A percentile compares a stretch with the other conserved stretches of the same genome.
phyloP scores from a whole-genome alignment of 2,329 filamentous ascomycete genomes.

The Karstenula rhodostoma region DNA sequence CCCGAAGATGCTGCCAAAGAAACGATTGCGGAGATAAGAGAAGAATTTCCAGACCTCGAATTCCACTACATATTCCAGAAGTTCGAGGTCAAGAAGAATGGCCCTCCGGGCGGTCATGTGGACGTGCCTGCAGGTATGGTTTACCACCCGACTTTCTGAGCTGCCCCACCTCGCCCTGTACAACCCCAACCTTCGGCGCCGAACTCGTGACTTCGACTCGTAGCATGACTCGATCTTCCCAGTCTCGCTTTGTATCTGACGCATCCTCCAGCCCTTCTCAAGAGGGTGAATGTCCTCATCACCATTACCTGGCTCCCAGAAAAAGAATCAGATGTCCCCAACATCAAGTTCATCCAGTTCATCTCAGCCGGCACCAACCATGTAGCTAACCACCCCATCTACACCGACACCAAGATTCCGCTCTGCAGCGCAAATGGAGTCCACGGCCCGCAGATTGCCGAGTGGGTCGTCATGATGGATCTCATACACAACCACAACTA shows the following conservation, averaged over 20 bases:
- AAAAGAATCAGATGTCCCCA: conserved; percentile 44
- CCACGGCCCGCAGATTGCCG: conserved; percentile 70
- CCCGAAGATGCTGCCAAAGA: conserved; percentile 37
- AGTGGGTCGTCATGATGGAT: conserved; percentile 72
- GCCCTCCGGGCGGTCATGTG: conserved; percentile 40
- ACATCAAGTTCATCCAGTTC: conserved; percentile 62
- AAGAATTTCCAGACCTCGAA: conserved; percentile 43
- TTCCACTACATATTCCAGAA: conserved; percentile 38
- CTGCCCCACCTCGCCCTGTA: neutral
- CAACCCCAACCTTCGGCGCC: neutral
- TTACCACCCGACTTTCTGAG: conserved; percentile 16
- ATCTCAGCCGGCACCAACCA: conserved; percentile 67
- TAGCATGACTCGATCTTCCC: conserved; percentile 15
- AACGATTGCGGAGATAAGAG: conserved; percentile 33
- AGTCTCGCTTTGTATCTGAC: conserved; percentile 5
- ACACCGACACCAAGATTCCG: conserved; percentile 60
- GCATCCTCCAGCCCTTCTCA: conserved; percentile 45
- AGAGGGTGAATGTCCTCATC: conserved; percentile 56
- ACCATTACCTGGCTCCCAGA: conserved; percentile 59
- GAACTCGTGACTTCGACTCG: conserved; percentile 19
- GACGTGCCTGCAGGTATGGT: conserved; percentile 56
- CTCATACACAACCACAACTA: conserved; percentile 66
- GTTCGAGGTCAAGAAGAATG: conserved; percentile 45
- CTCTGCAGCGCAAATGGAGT: conserved; percentile 65
- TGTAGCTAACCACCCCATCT: conserved; percentile 60